These are phyloP conservation scores for Aureobasidium sp. DNA, from an alignment of 2,329 filamentous ascomycete species.

Conservation along the genomic window DNA sequence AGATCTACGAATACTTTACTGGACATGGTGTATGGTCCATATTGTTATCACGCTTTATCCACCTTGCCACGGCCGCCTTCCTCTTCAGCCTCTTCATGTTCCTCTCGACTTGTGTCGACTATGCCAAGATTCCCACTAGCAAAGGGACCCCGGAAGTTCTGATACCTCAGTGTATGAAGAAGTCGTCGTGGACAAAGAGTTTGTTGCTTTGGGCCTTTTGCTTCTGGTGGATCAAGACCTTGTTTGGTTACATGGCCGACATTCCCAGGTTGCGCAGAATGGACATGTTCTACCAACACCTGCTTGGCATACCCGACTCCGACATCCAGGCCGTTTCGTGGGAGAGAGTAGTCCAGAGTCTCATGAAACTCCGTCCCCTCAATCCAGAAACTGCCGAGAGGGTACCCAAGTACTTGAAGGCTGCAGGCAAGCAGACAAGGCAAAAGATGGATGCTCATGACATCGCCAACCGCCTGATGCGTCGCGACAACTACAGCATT, in stretches of 20 bases:
- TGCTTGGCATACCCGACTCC: conserved; percentile 72
- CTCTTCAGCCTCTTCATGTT: conserved; percentile 77
- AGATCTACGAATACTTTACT: conserved; percentile 79
- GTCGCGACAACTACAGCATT: conserved; percentile 93
- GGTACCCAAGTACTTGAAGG: conserved; percentile 14
- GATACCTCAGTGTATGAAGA: conserved; percentile 63
- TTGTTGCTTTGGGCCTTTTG: conserved; percentile 74
- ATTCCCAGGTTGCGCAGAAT: conserved; percentile 65
- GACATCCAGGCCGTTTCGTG: conserved; percentile 94
- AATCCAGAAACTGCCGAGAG: conserved; percentile 63
- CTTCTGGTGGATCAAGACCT: conserved; percentile 77
- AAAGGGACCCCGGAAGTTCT: conserved; percentile 54
- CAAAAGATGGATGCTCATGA: conserved; percentile 93
- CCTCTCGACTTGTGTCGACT: conserved; percentile 78
- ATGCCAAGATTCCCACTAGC: conserved; percentile 58
- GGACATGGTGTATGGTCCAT: conserved; percentile 83
- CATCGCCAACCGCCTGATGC: conserved; percentile 94
- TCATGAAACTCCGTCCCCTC: conserved; percentile 75
- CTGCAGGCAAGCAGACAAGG: conserved; percentile 58
- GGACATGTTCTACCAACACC: conserved; percentile 75
- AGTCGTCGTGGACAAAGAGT: conserved; percentile 69
- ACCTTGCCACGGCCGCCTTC: conserved; percentile 71
- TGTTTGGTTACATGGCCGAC: conserved; percentile 65
- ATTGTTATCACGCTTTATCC: conserved; percentile 60
- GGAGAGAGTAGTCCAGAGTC: conserved; percentile 78